Percentiles rank a stretch among this genome's conserved stretches.
Evolutionary conservation across 1,284 basidiomycete species (phyloP).

Genomic region (Cutaneotrichosporon cavernicola): DNA sequence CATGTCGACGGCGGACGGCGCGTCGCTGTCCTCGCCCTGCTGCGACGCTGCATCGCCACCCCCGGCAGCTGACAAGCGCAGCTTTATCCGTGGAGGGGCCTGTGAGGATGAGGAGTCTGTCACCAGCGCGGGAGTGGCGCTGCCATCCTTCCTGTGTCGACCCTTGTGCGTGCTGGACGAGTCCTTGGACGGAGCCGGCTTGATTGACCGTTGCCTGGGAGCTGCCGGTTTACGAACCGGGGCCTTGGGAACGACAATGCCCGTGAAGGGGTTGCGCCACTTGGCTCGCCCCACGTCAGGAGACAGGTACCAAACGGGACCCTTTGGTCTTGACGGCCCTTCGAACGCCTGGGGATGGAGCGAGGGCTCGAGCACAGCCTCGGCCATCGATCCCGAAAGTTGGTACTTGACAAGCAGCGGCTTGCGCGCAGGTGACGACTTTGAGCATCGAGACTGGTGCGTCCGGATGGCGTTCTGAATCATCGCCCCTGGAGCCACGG

Average conservation of each 20-base stretch:
- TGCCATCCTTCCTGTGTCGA: slow-evolving; percentile 12
- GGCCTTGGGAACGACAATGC: slow-evolving; percentile 43
- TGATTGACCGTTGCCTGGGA: slow-evolving; percentile 26
- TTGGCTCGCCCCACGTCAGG: slow-evolving; percentile 34
- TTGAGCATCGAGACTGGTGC: slow-evolving; percentile 43
- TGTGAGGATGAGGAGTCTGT: slow-evolving; percentile 9
- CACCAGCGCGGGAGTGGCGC: slow-evolving; percentile 10
- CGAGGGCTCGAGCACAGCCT: slow-evolving; percentile 44
- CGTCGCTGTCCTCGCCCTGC: slow-evolving; percentile 20
- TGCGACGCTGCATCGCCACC: slow-evolving; percentile 2
- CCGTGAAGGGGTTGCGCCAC: slow-evolving; percentile 48
- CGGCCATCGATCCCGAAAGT: slow-evolving; percentile 45
- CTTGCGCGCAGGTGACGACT: slow-evolving; percentile 31
- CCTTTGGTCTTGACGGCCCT: slow-evolving; percentile 41
- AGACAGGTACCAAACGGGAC: slow-evolving; percentile 47
- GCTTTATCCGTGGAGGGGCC: slow-evolving; percentile 22
- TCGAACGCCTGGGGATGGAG: slow-evolving; percentile 47
- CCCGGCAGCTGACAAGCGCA: slow-evolving; percentile 15
- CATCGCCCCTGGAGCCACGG: slow-evolving; percentile 40
- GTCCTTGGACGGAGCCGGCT: slow-evolving; percentile 15
- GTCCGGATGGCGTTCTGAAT: slow-evolving; percentile 48
- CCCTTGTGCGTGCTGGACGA: slow-evolving; percentile 11
- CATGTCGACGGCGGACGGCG: slow-evolving; percentile 4
- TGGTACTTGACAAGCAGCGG: slow-evolving; percentile 47
- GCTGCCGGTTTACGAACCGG: slow-evolving; percentile 38